Percentiles rank a stretch among this genome's conserved stretches.
Conservation (phyloP, 1,284 basidiomycete species). For the Gymnopus androsaceus region DNA sequence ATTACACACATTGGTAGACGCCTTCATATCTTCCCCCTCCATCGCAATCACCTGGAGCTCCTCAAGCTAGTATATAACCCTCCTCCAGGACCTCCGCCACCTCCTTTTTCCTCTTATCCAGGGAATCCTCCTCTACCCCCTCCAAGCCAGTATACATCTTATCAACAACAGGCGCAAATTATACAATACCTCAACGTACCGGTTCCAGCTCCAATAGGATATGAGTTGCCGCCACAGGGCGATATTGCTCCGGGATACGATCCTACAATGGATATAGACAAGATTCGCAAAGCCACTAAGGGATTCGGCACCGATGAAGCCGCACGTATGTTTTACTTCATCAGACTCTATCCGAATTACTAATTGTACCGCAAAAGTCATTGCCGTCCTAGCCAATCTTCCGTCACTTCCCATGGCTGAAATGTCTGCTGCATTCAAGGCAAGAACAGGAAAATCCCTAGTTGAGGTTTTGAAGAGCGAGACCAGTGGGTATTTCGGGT, state of each 20-base stretch:
- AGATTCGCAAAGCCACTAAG: constrained; percentile 33
- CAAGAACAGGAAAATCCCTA: constrained; percentile 34
- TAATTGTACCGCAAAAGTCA: constrained; percentile 28
- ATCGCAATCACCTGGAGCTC: background rate
- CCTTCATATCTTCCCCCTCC: constrained; percentile 6
- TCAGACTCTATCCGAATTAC: background rate
- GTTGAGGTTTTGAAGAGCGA: constrained; percentile 31
- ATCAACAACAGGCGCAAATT: background rate
- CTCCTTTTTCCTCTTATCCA: constrained; percentile 1
- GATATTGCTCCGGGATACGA: constrained; percentile 35
- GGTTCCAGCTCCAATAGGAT: constrained; percentile 10
- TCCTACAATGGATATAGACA: constrained; percentile 30
- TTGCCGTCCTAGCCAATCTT: constrained; percentile 31
- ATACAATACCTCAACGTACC: constrained; percentile 10
- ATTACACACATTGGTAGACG: no score
- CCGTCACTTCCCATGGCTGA: constrained; percentile 39
- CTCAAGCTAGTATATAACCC: no score
- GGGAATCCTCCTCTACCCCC: background rate
- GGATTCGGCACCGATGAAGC: constrained; percentile 31
- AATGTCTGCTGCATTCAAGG: constrained; percentile 33
- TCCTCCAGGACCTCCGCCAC: constrained; percentile 18
- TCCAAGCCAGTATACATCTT: background rate
- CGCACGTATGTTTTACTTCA: constrained; percentile 18
- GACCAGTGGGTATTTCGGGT: constrained; percentile 36
- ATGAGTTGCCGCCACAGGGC: constrained; percentile 5